These are phyloP conservation scores for Rhodotorula sp. DNA, from an alignment of 1,284 basidiomycete genomes.

Conservation along the genomic window DNA sequence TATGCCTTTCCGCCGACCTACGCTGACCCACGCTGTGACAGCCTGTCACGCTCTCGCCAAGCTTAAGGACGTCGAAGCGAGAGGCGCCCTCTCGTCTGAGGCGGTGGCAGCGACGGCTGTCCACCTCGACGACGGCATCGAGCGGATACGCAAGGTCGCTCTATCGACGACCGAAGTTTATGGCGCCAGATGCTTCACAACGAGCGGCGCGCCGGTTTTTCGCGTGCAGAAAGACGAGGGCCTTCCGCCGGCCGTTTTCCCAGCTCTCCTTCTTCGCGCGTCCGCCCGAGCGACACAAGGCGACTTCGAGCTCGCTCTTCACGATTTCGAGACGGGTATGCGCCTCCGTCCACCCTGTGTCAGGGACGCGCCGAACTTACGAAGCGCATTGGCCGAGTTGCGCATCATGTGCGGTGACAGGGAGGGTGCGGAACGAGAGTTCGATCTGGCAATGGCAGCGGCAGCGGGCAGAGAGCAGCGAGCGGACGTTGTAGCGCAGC, in stretches of 20 bases:
- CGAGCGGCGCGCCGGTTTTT: constrained; percentile 13
- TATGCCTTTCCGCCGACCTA: background rate
- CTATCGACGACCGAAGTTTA: background rate
- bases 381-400: constrained; percentile 17
- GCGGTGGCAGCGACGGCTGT: background rate
- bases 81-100: background rate
- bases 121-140: constrained; percentile 24
- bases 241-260: constrained; percentile 8
- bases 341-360: constrained; percentile 10
- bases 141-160: background rate
- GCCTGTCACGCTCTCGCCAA: constrained; percentile 28
- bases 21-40: background rate
- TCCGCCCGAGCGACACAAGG: constrained; percentile 18
- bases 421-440: constrained; percentile 7
- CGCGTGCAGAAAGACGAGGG: constrained; percentile 4
- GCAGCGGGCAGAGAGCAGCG: background rate
- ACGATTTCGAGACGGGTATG: constrained; percentile 16
- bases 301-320: constrained; percentile 18
- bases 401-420: constrained; percentile 11
- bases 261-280: constrained; percentile 14
- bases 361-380: constrained; percentile 9
- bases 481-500: background rate
- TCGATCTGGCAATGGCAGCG: constrained; percentile 20
- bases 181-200: background rate
- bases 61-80: constrained; percentile 18